Evolutionary conservation across 169 alveolate genomes (phyloP), one percentile per base, ranked within the genome.

Genomic region (Plasmodium reichenowi): DNA sequence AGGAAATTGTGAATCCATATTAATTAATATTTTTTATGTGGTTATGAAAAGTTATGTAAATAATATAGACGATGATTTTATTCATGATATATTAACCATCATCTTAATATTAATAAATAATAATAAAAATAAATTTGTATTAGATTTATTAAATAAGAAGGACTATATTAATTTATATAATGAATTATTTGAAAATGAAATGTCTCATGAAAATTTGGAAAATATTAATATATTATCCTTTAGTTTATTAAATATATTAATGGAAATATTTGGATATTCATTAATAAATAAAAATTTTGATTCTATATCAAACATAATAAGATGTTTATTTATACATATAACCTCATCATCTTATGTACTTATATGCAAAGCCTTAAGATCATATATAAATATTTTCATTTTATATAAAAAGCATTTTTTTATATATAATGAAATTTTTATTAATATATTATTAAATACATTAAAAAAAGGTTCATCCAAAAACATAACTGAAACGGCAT

Each of bases 301-400:
- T 7, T 29, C 74, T 13, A 38, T 86, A 54, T 43, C 71, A 48
- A 58, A 86, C 24, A 71, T 86, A 66, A 86, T 86, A 59, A 64
- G 92, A 60, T 71, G 92, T 64, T 29, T 86, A 43, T 86, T 86
- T 72, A 24, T 59, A 15, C 92, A 86, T 47, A 71, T 86, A 17
- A 86, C 68, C 5, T 86, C 92, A 48, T 72, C 92, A 9, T 86
- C 92, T 0, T 86, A 45, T 86, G 72, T 71, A 12, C 88, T 86
- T 12, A 86, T 86, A 59, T 71, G 92, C 47, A 86, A 54, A 59
- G 59, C 92, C n/a, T 71, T 86, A 87, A 86, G 92, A 71, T 29
- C 72, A 7, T 86, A 86, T 56, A 60, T 86, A 66, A 86, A 86
- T 52, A 86, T 86, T 70, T 86, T 86, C 17, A 86, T 86, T 63